phyloP scores from a whole-genome alignment of 805 yeast genomes.

The Teunomyces barrocoloradensis region DNA sequence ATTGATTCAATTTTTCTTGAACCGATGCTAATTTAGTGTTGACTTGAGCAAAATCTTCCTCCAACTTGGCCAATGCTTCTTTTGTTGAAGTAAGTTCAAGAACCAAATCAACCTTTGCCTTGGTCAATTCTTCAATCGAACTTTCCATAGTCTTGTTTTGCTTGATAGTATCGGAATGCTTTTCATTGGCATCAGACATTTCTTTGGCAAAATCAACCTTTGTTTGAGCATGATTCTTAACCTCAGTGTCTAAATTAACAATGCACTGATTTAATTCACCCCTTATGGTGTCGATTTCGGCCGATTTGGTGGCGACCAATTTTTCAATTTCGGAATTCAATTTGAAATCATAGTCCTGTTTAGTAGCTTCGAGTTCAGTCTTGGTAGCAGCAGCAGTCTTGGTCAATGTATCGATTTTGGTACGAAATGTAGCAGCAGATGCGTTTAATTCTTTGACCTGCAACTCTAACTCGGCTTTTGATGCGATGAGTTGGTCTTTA shows the following conservation, averaged over 20 bases:
- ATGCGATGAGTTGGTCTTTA: slow-evolving; percentile 3
- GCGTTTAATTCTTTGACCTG: background rate
- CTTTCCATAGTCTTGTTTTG: background rate
- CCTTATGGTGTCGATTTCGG: slow-evolving; percentile 13
- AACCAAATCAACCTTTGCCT: background rate
- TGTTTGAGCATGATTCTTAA: background rate
- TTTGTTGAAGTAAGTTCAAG: background rate
- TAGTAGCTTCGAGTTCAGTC: slow-evolving; percentile 7
- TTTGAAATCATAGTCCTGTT: slow-evolving; percentile 20
- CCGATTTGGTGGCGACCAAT: slow-evolving; percentile 21
- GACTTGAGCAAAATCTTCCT: slow-evolving; percentile 6
- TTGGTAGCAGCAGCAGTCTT: background rate
- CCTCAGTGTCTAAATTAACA: background rate
- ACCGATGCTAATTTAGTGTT: slow-evolving; percentile 1
- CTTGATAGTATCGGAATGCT: background rate
- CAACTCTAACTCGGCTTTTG: slow-evolving; percentile 4
- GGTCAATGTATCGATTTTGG: slow-evolving; percentile 4
- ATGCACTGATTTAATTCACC: background rate
- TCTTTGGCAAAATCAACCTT: background rate
- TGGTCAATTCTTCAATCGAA: background rate
- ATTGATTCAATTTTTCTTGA: background rate
- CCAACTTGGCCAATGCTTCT: background rate
- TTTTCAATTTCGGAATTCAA: slow-evolving; percentile 24
- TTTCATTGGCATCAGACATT: background rate
- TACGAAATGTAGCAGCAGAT: background rate